Evolutionary conservation across 768 basidiomycete genomes (phyloP).

Genomic region (Dendrothele bispora): DNA sequence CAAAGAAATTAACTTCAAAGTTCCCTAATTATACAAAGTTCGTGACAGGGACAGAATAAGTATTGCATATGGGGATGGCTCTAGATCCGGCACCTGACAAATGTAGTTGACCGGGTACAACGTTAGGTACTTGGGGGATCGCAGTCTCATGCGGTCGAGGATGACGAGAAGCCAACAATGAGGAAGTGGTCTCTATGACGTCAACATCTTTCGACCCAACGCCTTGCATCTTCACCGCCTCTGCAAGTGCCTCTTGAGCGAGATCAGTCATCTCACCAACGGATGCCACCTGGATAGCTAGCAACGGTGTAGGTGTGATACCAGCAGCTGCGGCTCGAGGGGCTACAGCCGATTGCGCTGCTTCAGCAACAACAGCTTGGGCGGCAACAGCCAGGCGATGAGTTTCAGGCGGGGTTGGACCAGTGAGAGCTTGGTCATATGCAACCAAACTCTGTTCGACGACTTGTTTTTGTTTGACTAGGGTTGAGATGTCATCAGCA

Average conservation of each 20-base stretch:
- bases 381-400: conserved; percentile 72
- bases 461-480: conserved; percentile 82
- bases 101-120: too few species aligned
- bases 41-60: conserved; percentile 1
- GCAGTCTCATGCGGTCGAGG: conserved; percentile 14
- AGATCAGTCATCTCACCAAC: conserved; percentile 52
- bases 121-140: too few species aligned
- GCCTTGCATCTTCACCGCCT: conserved; percentile 77
- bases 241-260: conserved; percentile 70
- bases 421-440: conserved; percentile 67
- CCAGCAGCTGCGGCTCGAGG: conserved; percentile 44
- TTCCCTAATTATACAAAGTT: conserved; percentile 13
- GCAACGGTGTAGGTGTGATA: conserved; percentile 34
- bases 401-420: conserved; percentile 45
- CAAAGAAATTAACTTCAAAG: conserved; percentile 29
- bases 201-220: conserved; percentile 76
- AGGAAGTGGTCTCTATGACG: conserved; percentile 71
- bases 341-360: conserved; percentile 66
- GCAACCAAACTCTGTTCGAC: conserved; percentile 70
- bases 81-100: too few species aligned
- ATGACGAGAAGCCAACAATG: conserved; percentile 45
- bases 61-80: background rate
- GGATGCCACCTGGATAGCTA: conserved; percentile 49
- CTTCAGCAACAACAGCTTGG: conserved; percentile 79
- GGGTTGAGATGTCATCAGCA: conserved; percentile 55